Evolutionary conservation across 1,139 yeast species (phyloP), one percentile per base, ranked within the genome.

Genomic region (Diutina catenulata): DNA sequence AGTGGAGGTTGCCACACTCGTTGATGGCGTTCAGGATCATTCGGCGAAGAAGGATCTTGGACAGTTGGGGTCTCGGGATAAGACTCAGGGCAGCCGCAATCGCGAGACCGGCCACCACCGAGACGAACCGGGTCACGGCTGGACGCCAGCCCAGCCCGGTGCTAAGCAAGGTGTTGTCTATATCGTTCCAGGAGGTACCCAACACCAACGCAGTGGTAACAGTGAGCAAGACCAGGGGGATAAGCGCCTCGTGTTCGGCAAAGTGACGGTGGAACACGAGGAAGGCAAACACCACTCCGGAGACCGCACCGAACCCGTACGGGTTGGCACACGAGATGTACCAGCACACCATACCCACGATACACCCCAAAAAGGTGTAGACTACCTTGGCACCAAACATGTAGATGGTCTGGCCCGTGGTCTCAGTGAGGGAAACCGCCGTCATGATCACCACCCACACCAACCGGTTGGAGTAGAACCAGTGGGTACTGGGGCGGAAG

Each of bases 381-480:
- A 48, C 44, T 22, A 61, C 39, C 41, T 59, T 61, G 35, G 55
- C 49, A 7, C 49, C 35, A 38, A 53, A 55, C 10, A 50, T 49
- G 42, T 60, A 62, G 7, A 59, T 49, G 10, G 64, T 57, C 41
- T 58, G 59, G 1, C 64, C 67, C 4, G 64, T 52, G 26, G 55
- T 55, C 35, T 60, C 62, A 7, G 59, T 42, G 5, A 60, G 56
- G 3, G 62, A 56, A 15, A 62, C 50, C 3, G 55, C 59, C 41
- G 58, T 51, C 60, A 61, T 56, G 37, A 62, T 50, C 2, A 59
- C 64, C 9, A 61, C 40, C 68, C 68, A 62, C 6, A 60, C 46
- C 38, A 57, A 43, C 37, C 62, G 48, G 35, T 52, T 49, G 9
- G 42, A 39, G 40, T 53, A 59, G 39, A 56, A 60, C 60, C 63